Base-by-base conservation (phyloP, 2,329 filamentous ascomycete species). In the Colletotrichum sansevieriae region DNA sequence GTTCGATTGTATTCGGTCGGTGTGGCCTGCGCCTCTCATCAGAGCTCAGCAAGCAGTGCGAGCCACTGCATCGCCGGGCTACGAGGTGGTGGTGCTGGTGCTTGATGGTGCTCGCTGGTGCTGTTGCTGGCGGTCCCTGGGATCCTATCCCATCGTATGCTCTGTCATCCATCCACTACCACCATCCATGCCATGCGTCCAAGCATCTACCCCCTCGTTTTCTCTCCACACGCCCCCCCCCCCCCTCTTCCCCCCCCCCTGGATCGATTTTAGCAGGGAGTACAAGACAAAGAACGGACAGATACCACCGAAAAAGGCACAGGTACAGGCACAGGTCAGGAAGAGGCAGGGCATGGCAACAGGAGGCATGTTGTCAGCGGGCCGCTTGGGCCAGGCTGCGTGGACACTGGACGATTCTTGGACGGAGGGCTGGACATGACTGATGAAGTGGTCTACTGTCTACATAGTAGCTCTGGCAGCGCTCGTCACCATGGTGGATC, bases 111-210 rank as follows among this genome's bases (percentile, higher is more conserved):
- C 13, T 39, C 35, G 33, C 15, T 39, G 51, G 51, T 39, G 49
- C 25, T 35, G 35, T 20, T 56, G 41, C 22, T 35, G 47, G 51
- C 20, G 25, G 49, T 69, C 63, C 66, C 62, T 33, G 65, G 65
- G 65, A 29, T 29, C 6, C 65, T 62, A 68, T 65, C 49, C 66
- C 65, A 65, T 60, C 20, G 33, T 46, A 59, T 58, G 22, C 59
- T 29, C 29, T 60, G 11, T 18, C 29, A 35, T 35, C 35, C 29
- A 35, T 12, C 22, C 29, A 29, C 25, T 4, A 29, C 29, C 29
- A 29, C 29, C 29, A 52, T 52, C 49, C 63, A 55, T 55, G 51
- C 65, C 52, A 65, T 39, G 46, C 61, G 6, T 52, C 37, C 52
- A 68, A 58, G 52, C 39, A 54, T 55, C 41, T 18, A 18, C 43